Percentiles rank a stretch among this genome's conserved stretches.
Evolutionary conservation across 208 protist genomes (phyloP).

Genomic region (Porcisia hertigi): DNA sequence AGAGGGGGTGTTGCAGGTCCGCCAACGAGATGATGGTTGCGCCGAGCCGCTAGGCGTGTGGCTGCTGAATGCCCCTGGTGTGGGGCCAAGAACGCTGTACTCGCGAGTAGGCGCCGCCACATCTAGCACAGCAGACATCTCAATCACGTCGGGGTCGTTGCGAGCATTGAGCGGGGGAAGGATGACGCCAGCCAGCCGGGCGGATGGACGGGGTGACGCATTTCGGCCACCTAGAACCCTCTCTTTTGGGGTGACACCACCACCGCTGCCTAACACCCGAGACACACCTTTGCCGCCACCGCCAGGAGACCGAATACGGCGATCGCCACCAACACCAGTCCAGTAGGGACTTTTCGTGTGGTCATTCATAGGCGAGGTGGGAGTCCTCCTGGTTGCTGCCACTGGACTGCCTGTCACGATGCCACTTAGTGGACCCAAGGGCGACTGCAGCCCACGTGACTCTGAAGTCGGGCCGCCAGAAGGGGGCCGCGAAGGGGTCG

Average conservation of each 20-base stretch:
- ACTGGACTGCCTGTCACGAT: constrained; percentile 7
- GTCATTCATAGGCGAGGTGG: background rate
- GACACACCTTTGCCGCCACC: background rate
- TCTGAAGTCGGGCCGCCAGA: constrained; percentile 22
- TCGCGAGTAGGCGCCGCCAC: constrained; percentile 19
- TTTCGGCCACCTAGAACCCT: background rate
- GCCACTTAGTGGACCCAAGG: constrained; percentile 1
- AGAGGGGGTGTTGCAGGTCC: constrained; percentile 20
- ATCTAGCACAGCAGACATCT: constrained; percentile 44
- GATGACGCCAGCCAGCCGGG: constrained; percentile 34
- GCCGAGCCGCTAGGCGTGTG: background rate
- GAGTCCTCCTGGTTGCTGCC: constrained; percentile 1
- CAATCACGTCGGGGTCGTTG: constrained; percentile 32
- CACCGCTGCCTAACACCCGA: constrained; percentile 9
- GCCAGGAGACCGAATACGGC: background rate
- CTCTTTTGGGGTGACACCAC: constrained; percentile 1
- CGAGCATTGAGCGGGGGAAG: constrained; percentile 34
- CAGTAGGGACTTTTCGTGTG: background rate
- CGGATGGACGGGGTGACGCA: constrained; percentile 14
- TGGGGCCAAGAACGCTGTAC: constrained; percentile 1
- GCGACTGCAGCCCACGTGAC: constrained; percentile 10
- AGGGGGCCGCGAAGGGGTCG: constrained; percentile 17
- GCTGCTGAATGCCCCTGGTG: background rate
- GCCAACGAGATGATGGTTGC: constrained; percentile 1
- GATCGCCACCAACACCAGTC: background rate